Conservation (phyloP, 2,329 filamentous ascomycete genomes). For the Clonostachys rosea region DNA sequence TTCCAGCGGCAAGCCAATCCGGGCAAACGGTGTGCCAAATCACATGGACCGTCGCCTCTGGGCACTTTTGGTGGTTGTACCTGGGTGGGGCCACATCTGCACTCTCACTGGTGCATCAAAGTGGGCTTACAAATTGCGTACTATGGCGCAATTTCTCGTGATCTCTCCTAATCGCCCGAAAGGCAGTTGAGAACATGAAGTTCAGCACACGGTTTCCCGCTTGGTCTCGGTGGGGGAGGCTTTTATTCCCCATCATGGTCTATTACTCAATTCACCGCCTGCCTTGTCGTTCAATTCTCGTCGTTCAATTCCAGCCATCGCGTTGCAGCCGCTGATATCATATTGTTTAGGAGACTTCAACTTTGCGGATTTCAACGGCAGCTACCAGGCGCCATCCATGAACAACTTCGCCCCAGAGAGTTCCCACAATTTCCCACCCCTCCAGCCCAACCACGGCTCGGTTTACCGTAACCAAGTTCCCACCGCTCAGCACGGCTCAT, state of each 20-base stretch:
- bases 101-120: constrained; percentile 15
- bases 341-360: constrained; percentile 46
- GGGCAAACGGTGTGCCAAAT: too few relatives aligned
- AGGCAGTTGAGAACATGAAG: too few relatives aligned
- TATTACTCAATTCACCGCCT: neutral
- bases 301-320: too few relatives aligned
- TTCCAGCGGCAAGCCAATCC: neutral
- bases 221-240: neutral
- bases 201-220: neutral
- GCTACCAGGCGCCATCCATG: constrained; percentile 45
- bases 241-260: neutral
- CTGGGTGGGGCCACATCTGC: constrained; percentile 4
- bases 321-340: too few relatives aligned
- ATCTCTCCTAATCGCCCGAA: constrained; percentile 22
- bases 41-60: neutral
- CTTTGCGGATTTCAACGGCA: constrained; percentile 46
- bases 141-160: constrained; percentile 62
- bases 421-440: constrained; percentile 37
- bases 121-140: constrained; percentile 31
- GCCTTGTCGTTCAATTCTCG: too few relatives aligned
- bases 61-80: neutral
- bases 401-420: constrained; percentile 27
- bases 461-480: constrained; percentile 29
- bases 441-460: constrained; percentile 38
- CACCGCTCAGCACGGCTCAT: constrained; percentile 24